A percentile compares a stretch with the other conserved stretches of the same genome.
Conservation (phyloP, 1,284 basidiomycete genomes). For the Pseudozyma hubeiensis region DNA sequence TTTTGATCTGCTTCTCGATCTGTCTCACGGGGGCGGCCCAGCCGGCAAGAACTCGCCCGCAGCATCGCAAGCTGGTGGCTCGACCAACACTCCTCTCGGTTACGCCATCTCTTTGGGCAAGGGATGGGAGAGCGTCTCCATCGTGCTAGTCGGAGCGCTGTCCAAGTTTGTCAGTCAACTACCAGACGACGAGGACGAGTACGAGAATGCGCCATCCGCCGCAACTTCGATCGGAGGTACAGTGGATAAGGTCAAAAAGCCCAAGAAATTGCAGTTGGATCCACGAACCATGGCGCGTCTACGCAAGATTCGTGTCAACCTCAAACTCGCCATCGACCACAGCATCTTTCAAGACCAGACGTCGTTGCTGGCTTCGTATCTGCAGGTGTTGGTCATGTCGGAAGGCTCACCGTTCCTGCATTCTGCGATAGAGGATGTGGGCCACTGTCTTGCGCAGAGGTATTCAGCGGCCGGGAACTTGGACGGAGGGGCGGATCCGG, state of each 20-base stretch:
- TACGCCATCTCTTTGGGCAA: slow-evolving; percentile 62
- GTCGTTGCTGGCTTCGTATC: slow-evolving; percentile 56
- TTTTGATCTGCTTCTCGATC: slow-evolving; percentile 64
- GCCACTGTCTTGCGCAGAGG: slow-evolving; percentile 29
- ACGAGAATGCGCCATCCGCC: slow-evolving; percentile 6
- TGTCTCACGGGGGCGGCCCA: slow-evolving; percentile 33
- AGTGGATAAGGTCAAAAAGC: slow-evolving; percentile 29
- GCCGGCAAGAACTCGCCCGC: slow-evolving; percentile 27
- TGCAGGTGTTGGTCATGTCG: slow-evolving; percentile 64
- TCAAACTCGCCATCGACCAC: slow-evolving; percentile 65
- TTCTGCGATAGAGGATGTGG: slow-evolving; percentile 46
- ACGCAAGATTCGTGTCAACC: slow-evolving; percentile 61
- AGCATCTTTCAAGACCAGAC: slow-evolving; percentile 62
- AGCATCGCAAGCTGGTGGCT: slow-evolving; percentile 36
- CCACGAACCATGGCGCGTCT: slow-evolving; percentile 51
- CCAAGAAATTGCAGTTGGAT: slow-evolving; percentile 50
- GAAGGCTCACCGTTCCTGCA: slow-evolving; percentile 52
- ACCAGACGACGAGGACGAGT: slow-evolving; percentile 59
- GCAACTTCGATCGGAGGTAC: slow-evolving; percentile 8
- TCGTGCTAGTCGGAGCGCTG: slow-evolving; percentile 62
- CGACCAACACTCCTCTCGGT: slow-evolving; percentile 54
- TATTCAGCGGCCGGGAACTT: slow-evolving; percentile 9
- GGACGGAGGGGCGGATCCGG: slow-evolving; percentile 38
- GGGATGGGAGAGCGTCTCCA: slow-evolving; percentile 53
- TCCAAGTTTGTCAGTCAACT: slow-evolving; percentile 65